These are phyloP conservation scores for Amanita rimosa DNA, from an alignment of 768 basidiomycete species.

Conservation along the genomic window DNA sequence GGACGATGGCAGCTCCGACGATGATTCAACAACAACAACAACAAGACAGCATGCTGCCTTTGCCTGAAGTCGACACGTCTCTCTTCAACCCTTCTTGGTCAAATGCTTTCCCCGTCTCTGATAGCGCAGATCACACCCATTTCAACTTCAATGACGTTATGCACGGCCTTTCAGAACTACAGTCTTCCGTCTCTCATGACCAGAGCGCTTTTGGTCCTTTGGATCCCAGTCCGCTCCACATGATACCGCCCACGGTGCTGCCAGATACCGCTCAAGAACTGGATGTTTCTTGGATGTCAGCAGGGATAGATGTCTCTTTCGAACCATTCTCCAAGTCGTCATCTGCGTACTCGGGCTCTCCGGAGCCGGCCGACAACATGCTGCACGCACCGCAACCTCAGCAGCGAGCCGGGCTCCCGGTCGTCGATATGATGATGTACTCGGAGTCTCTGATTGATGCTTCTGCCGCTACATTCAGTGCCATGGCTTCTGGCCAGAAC, in stretches of 20 bases:
- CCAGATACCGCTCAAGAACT: background rate
- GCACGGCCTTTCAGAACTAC: background rate
- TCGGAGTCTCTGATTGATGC: background rate
- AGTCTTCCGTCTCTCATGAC: constrained; percentile 8
- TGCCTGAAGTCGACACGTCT: constrained; percentile 37
- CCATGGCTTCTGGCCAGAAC: background rate
- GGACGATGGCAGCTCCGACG: constrained; percentile 19
- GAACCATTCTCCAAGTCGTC: constrained; percentile 22
- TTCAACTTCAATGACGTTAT: constrained; percentile 1
- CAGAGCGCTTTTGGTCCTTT: constrained; percentile 11
- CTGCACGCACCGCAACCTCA: constrained; percentile 17
- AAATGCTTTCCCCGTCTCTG: constrained; percentile 16
- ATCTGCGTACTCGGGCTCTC: constrained; percentile 32
- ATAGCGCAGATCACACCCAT: constrained; percentile 1
- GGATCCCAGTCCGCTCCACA: constrained; percentile 9
- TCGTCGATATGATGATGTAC: constrained; percentile 1
- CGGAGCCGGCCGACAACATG: constrained; percentile 15
- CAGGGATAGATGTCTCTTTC: constrained; percentile 8
- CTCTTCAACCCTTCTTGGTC: constrained; percentile 36
- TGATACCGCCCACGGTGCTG: background rate
- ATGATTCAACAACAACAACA: too few relatives aligned
- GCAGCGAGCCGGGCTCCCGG: background rate
- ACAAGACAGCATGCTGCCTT: constrained; percentile 32
- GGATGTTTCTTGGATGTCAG: background rate
- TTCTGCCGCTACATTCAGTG: background rate